Conservation (phyloP, 495 filamentous ascomycete species). For the Niebla homalea region DNA sequence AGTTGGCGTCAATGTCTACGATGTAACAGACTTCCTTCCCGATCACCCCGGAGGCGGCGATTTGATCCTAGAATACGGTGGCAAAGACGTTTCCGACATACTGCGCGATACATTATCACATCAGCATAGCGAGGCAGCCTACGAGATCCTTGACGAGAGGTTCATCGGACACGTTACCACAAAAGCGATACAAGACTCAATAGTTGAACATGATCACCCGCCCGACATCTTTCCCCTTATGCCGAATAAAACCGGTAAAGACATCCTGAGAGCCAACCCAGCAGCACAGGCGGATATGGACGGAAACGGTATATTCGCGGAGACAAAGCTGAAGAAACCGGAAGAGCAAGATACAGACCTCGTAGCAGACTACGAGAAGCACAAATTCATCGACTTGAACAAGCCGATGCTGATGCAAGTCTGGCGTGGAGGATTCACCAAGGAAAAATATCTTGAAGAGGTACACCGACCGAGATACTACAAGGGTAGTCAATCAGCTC, state of each 20-base stretch:
- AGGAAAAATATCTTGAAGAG: conserved; percentile 91
- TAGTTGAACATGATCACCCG: conserved; percentile 29
- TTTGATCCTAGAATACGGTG: conserved; percentile 77
- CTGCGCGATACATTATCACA: conserved; percentile 78
- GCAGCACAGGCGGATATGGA: conserved; percentile 13
- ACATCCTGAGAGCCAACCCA: conserved; percentile 25
- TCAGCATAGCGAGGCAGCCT: conserved; percentile 74
- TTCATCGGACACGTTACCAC: conserved; percentile 64
- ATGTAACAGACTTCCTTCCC: conserved; percentile 79
- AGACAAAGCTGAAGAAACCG: conserved; percentile 71
- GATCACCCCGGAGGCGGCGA: conserved; percentile 87
- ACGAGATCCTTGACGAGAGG: conserved; percentile 77
- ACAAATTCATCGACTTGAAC: conserved; percentile 89
- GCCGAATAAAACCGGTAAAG: conserved; percentile 26
- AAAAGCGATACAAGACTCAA: conserved; percentile 32
- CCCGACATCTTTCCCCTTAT: conserved; percentile 34
- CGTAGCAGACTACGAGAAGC: conserved; percentile 57
- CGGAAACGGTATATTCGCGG: conserved; percentile 43
- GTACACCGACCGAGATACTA: conserved; percentile 93
- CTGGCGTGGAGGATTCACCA: conserved; percentile 75
- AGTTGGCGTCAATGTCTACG: conserved; percentile 78
- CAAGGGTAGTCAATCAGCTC: conserved; percentile 80
- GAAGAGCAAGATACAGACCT: conserved; percentile 83
- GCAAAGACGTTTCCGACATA: conserved; percentile 73
- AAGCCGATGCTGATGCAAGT: conserved; percentile 79